Evolutionary conservation across 164 flowering plant species (phyloP).

Genomic region (Liquidambar formosana): DNA sequence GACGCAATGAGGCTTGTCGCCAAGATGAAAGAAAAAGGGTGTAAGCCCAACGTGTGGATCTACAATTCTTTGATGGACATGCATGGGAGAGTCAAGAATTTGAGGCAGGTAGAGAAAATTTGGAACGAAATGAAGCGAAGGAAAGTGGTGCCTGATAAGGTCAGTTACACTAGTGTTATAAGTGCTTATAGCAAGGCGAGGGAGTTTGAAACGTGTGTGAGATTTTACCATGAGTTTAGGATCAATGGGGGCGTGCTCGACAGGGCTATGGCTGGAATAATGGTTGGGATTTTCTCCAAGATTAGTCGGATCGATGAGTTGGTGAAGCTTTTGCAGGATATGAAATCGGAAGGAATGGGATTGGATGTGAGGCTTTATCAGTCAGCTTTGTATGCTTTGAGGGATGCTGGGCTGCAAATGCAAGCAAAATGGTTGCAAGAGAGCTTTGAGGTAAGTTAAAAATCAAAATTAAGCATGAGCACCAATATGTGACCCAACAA

Average conservation of each 20-base stretch:
- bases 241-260: slow-evolving; percentile 62
- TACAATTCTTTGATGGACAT: slow-evolving; percentile 76
- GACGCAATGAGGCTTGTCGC: slow-evolving; percentile 84
- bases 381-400: slow-evolving; percentile 71
- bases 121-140: slow-evolving; percentile 87
- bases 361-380: slow-evolving; percentile 66
- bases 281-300: slow-evolving; percentile 80
- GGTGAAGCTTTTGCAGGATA: slow-evolving; percentile 66
- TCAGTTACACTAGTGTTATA: slow-evolving; percentile 70
- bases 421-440: slow-evolving; percentile 63
- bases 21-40: slow-evolving; percentile 76
- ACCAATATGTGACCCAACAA: too few species aligned
- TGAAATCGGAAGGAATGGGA: slow-evolving; percentile 53
- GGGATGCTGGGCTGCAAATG: slow-evolving; percentile 65
- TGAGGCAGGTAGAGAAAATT: slow-evolving; percentile 73
- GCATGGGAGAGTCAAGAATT: slow-evolving; percentile 60
- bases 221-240: slow-evolving; percentile 59
- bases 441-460: slow-evolving; percentile 34
- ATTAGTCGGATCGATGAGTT: slow-evolving; percentile 51
- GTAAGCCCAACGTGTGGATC: slow-evolving; percentile 76
- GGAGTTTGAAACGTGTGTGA: slow-evolving; percentile 56
- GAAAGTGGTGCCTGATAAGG: slow-evolving; percentile 58
- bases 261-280: slow-evolving; percentile 68
- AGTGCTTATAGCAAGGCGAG: slow-evolving; percentile 61
- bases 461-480: too few species aligned